Base-by-base conservation (phyloP, 139 green algal genomes). In the Microglena sp. region DNA sequence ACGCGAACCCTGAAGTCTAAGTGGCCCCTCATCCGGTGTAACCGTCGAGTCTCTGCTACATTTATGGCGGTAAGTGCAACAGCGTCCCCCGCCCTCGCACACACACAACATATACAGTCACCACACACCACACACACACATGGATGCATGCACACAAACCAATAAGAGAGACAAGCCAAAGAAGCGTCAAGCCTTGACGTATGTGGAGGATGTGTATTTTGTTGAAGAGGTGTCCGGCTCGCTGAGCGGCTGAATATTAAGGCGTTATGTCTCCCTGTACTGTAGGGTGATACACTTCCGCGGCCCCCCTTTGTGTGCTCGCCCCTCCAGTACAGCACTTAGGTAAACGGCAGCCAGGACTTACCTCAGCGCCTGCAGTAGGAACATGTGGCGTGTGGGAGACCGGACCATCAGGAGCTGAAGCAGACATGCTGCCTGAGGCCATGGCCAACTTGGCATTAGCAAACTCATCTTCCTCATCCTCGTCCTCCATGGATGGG, bases 401-500 rank as follows among this genome's bases (percentile, higher is more conserved):
- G 22, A 3, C 3, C 27, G 21, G 21, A 15, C 18, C 31, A 1
- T 24, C n/a, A n/a, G 31, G 45, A 32, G 45, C 45, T 21, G 45
- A 2, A 4, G 29, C 18, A 7, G 35, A 3, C 45, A 60, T 43
- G 33, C 24, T 34, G 30, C 22, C 60, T 1, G 45, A 5, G 8
- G 29, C 5, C n/a, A 15, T 29, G 0, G 40, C 30, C 7, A 60
- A 53, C 26, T 58, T 35, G 3, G 65, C 59, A 29, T 70, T 60
- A 1, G 46, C 29, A 60, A 77, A 83, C 54, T 82, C 71, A 0
- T 36, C 74, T 45, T 82, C 77, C 45, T 82, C 73, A 45, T 81
- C 75, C 40, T 83, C 81, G 4, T 80, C 76, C 18, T 81, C 82
- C 70, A 81, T 59, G 8, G 70, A 64, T 11, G 68, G 34, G 45